Evolutionary conservation across 495 filamentous ascomycete genomes (phyloP), one percentile per base, ranked within the genome.

Genomic region (Friedmanniomyces endolithicus): DNA sequence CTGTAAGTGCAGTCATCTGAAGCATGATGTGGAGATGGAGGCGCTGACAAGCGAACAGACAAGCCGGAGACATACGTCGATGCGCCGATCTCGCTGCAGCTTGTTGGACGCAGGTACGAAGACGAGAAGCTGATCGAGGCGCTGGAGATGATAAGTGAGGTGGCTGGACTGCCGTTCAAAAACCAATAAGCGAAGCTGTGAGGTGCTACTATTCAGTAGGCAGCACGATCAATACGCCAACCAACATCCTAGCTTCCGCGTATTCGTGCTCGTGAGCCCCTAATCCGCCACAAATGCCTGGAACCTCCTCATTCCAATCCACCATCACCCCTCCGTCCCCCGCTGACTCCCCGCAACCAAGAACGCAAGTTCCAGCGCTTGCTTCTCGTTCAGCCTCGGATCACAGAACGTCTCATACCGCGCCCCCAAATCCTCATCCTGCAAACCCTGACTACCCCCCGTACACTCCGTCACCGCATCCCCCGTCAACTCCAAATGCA

Each of bases 321-420:
- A 16, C 8, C 52, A 54, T 25, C 35, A 23, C 14, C 17, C 14
- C 52, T 54, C 40, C 33, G 14, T 33, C 45, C 46, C 48, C 1
- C 84, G 72, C 69, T 84, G 94, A 65, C 87, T 87, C 8, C 85
- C 88, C 1, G 92, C 92, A 52, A 98, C 81, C 64, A 98, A 68
- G 68, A 98, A 98, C 1, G 92, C 88, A 65, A 96, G 70, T 70
- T 98, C 92, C 23, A 98, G 75, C 16, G 92, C 88, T 72, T 98
- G 92, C 69, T 96, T 95, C 77, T 97, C 92, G 65, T 98, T 98
- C 45, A 98, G 72, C 11, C 92, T 71, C 3, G 92, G 92, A 66
- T 98, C 92, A 68, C 92, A 98, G 73, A 89, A 96, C 25, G 84
- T 92, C 1, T 86, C 94, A 67, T 98, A 98, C 51, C 94, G 85